Base-by-base conservation (phyloP, 1,284 basidiomycete genomes). In the Irpex sp. region DNA sequence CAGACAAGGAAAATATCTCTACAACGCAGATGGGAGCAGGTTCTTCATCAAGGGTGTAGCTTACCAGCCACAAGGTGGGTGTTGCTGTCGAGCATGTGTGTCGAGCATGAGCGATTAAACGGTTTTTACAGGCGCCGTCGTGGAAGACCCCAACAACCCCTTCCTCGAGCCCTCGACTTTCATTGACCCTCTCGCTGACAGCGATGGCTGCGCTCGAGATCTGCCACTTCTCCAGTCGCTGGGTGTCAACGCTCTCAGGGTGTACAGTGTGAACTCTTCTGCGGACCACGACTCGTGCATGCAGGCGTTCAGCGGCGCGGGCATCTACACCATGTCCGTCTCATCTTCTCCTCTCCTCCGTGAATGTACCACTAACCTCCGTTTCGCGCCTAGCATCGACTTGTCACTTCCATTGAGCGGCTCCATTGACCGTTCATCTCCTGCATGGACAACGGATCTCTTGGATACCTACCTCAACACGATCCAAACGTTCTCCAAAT, bases 1-100 rank as follows among this genome's bases (percentile, higher is more conserved):
- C 62, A 84, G 91, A 37, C 70, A 77, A 31, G 92, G 92, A 47
- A 86, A 88, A 72, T 96, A 94, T 74, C 86, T 97, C 38, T 96
- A 93, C 77, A 81, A 79, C 36, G 82, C 82, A 7, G 82, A 86
- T 59, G 92, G 92, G 1, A 85, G 75, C 56, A 81, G 95, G 57
- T 97, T 96, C 79, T 96, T 89, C 76, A 92, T 97, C 79, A 96
- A 94, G 79, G 94, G 95, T 63, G 79, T 96, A 63, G 93, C 93
- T 26, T 97, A 97, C 77, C 94, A 97, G 75, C 85, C 88, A 64
- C 91, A 94, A 75, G 94, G 94, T 82, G 69, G 71, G 78, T 64
- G 15, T 44, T 15, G 73, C 19, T 58, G 11, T 58, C 21, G 15
- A 31, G 40, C 49, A 36, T 36, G 15, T n/a, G 13, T 55, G n/a